A percentile compares a stretch with the other conserved stretches of the same genome.
These are phyloP conservation scores for Agaricus blazei DNA, from an alignment of 768 basidiomycete genomes.

Conservation along the genomic window DNA sequence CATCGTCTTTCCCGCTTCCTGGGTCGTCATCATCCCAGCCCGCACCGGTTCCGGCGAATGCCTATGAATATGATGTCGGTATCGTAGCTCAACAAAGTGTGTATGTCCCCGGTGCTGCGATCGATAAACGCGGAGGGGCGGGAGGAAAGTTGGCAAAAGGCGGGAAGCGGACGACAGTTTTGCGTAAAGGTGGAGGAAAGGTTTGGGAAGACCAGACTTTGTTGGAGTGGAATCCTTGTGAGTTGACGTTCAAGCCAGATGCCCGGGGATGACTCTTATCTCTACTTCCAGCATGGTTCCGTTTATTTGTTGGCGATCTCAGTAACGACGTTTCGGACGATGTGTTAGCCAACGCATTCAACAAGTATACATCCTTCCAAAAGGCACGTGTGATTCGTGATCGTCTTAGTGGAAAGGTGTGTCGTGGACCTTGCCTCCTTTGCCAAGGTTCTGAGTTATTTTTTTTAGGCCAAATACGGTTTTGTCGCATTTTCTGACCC, in stretches of 20 bases:
- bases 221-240: constrained; percentile 96
- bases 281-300: constrained; percentile 79
- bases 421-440: constrained; percentile 10
- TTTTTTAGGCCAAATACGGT: constrained; percentile 82
- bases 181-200: constrained; percentile 93
- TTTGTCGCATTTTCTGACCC: constrained; percentile 98
- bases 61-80: constrained; percentile 90
- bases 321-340: constrained; percentile 99
- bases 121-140: constrained; percentile 81
- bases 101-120: constrained; percentile 88
- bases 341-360: constrained; percentile 88
- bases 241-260: constrained; percentile 23
- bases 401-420: constrained; percentile 86
- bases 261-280: constrained; percentile 9
- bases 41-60: constrained; percentile 83
- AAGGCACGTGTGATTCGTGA: constrained; percentile 96
- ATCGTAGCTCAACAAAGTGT: constrained; percentile 89
- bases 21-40: constrained; percentile 60
- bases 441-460: not conserved
- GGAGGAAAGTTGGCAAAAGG: constrained; percentile 86
- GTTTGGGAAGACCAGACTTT: constrained; percentile 98
- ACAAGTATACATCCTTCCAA: constrained; percentile 87
- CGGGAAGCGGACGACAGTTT: constrained; percentile 87
- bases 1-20: constrained; percentile 51
- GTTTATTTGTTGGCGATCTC: constrained; percentile 94